Evolutionary conservation across 2,329 filamentous ascomycete genomes (phyloP).

Genomic region (Aureobasidium sp.): DNA sequence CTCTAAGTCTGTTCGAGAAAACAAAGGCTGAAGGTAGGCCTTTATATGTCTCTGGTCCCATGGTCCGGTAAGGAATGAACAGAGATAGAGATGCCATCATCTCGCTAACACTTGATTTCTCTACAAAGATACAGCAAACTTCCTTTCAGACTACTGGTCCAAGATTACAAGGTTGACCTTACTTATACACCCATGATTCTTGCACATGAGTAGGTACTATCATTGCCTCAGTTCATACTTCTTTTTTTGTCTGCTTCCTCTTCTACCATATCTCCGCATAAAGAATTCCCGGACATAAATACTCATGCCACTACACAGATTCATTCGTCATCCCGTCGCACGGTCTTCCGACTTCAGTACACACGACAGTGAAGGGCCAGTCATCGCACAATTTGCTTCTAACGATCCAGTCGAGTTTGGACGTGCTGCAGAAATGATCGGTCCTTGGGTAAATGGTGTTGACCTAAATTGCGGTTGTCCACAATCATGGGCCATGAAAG

Average conservation of each 20-base stretch:
- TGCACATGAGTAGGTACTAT: conserved; percentile 23
- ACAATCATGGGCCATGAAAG: conserved; percentile 63
- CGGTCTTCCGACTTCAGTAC: conserved; percentile 56
- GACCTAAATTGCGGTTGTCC: conserved; percentile 68
- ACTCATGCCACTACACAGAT: conserved; percentile 14
- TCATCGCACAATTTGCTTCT: conserved; percentile 60
- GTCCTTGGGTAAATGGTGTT: conserved; percentile 54
- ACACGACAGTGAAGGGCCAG: conserved; percentile 43
- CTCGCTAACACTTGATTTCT: neutral
- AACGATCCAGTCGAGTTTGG: conserved; percentile 54
- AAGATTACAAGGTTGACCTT: conserved; percentile 56
- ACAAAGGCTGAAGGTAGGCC: conserved; percentile 45
- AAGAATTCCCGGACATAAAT: neutral
- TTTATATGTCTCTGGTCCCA: conserved; percentile 54
- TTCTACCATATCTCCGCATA: neutral
- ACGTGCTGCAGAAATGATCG: conserved; percentile 53
- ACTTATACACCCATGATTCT: conserved; percentile 62
- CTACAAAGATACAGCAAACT: conserved; percentile 38
- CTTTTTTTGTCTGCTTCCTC: neutral
- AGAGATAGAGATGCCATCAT: neutral
- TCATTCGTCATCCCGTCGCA: conserved; percentile 21
- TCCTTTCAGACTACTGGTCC: conserved; percentile 60
- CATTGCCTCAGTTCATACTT: neutral
- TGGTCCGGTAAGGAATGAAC: conserved; percentile 45
- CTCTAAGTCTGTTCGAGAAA: conserved; percentile 44